Evolutionary conservation across 306 rosid species (phyloP).

Genomic region (Fragaria iinumae): DNA sequence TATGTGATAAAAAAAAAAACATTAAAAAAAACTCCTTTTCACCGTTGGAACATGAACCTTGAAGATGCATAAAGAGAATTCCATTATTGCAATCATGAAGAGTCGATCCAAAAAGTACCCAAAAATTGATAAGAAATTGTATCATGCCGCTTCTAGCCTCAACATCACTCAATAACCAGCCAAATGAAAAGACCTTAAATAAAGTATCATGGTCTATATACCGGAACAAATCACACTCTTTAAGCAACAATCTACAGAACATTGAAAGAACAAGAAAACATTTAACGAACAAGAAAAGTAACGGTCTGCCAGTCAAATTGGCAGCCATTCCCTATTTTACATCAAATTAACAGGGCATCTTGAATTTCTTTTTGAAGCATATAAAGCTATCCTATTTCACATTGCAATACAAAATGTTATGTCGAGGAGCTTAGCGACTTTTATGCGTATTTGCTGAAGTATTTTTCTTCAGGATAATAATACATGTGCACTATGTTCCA

Average conservation of each 20-base stretch:
- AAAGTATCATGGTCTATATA: background rate
- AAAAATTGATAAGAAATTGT: background rate
- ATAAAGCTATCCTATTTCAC: constrained; percentile 1
- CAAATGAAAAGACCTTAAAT: background rate
- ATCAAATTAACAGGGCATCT: background rate
- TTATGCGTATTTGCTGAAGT: constrained; percentile 40
- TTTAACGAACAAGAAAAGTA: background rate
- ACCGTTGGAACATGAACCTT: background rate
- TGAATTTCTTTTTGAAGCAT: background rate
- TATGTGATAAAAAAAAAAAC: too few species aligned
- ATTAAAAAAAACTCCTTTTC: too few species aligned
- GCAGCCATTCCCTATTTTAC: background rate
- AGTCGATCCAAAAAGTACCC: background rate
- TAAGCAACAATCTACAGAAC: background rate
- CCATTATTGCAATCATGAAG: background rate
- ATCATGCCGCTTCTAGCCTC: background rate
- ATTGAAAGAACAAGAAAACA: background rate
- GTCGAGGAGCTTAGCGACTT: background rate
- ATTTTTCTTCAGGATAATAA: constrained; percentile 68
- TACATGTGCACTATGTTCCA: constrained; percentile 55
- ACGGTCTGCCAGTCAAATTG: background rate
- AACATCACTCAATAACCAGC: background rate
- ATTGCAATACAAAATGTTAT: background rate
- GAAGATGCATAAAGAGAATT: background rate
- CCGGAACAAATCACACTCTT: background rate